Base-by-base conservation (phyloP, 805 yeast genomes). In the Saccharomycopsis selenospora region DNA sequence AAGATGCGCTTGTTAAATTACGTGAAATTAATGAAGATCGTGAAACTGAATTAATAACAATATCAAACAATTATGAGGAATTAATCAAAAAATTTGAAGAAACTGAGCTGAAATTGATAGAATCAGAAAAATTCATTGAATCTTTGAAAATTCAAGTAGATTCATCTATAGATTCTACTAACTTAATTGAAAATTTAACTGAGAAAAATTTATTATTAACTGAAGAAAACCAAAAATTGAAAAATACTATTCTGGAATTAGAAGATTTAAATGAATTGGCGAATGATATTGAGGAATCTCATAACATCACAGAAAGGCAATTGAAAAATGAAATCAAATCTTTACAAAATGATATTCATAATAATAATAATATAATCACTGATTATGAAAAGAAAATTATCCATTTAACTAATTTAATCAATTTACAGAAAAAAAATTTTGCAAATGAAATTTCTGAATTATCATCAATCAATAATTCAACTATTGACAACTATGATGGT, bases 261-360 rank as follows among this genome's bases (percentile, higher is more conserved):
- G 74, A 71, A 36, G 79, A 76, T 49, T 55, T 80, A 27, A 73
- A 72, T 48, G 70, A 67, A 26, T 57, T 80, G 11, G 78, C 79
- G 47, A 66, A 63, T 38, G 76, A 75, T 42, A 57, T 78, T 29
- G 79, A 76, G 45, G 68, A 65, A 17, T 60, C 64, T 25, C 77
- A 72, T 46, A 22, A 57, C 2, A 68, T 65, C 13, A 62, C 73
- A 0, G 80, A 77, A 50, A 49, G 52, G 3, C 76, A 75, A 23
- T 61, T 79, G 11, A 63, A 65, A 11, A 48, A 56, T 1, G 72
- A 75, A 3, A 62, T 79, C 3, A 52, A 46, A 2, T 46, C 45
- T 0, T 54, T 66, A 24, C 56, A 62, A n/a, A 23, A n/a, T 25
- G 14, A 14, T 11, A 36, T 44, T 22, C 47, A 44, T 13, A 27